Evolutionary conservation across 768 basidiomycete species (phyloP), one percentile per base, ranked within the genome.

Genomic region (Lactarius hengduanensis): DNA sequence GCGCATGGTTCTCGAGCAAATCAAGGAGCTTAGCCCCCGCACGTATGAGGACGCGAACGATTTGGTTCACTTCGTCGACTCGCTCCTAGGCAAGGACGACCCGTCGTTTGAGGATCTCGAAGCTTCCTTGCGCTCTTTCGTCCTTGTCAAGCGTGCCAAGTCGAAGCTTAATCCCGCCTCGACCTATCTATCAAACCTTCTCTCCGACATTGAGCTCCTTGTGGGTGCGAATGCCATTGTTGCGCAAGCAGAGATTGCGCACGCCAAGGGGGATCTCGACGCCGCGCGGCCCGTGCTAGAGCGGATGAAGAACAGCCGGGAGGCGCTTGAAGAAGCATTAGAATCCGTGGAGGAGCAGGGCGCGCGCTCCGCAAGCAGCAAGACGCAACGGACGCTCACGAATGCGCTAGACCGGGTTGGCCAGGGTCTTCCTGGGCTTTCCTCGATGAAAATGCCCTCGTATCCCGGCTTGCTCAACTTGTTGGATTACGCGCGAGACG

Each of bases 1-100:
- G 72, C 84, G 92, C 50, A 77, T 88, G 38, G 90, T 99, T 55
- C 84, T 97, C 32, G 95, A 98, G 66, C 96, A 98, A 77, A 94
- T 99, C 82, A 90, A 87, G 74, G 84, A 91, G 71, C 84, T 98
- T 71, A 94, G 91, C 73, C 96, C 97, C n/a, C 79, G 85, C 60
- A 98, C 97, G 0, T 93, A 88, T 74, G 91, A 94, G 62, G 92
- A 97, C 71, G 87, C 94, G 0, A 85, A 89, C 55, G 93, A 98
- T 75, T 86, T 99, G 50, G 96, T 99, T 3, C 97, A 99, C 78
- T 99, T 98, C 76, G 97, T 99, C 72, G 97, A 99, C 75, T 96
- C 95, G 8, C 87, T 89, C 16, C 78, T 84, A 0, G 89, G 88
- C 22, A 82, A 89, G 50, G 84, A 86, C 63, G 87, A 85, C 69